Conservation (phyloP, 768 basidiomycete genomes). For the Arthromyces matolae region DNA sequence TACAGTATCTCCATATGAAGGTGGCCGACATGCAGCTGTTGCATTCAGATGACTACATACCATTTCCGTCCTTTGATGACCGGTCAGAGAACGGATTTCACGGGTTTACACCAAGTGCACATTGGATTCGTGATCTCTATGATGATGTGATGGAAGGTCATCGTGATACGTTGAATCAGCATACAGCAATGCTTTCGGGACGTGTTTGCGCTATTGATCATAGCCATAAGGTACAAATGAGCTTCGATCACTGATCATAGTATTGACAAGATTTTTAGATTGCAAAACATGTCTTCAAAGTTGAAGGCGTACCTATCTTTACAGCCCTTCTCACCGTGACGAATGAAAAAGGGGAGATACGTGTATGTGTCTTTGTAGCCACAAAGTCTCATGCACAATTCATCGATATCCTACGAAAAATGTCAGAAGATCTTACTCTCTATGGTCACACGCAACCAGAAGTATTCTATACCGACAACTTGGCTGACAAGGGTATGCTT, state of each 20-base stretch:
- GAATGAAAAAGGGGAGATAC: slow-evolving; percentile 25
- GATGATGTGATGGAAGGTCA: slow-evolving; percentile 20
- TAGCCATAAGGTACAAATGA: not conserved
- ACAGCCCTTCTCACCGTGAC: slow-evolving; percentile 21
- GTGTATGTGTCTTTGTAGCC: slow-evolving; percentile 19
- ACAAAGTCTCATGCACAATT: slow-evolving; percentile 31
- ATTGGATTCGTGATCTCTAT: slow-evolving; percentile 19
- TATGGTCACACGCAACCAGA: slow-evolving; percentile 23
- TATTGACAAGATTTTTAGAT: slow-evolving; percentile 20
- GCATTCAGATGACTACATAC: not conserved
- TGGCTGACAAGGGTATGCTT: slow-evolving; percentile 20
- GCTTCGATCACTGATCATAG: not conserved
- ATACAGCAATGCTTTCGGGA: slow-evolving; percentile 20
- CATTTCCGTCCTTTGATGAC: not conserved
- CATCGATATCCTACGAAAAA: slow-evolving; percentile 17
- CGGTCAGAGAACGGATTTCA: slow-evolving; percentile 13
- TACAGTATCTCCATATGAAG: slow-evolving; percentile 5
- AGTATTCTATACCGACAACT: slow-evolving; percentile 27
- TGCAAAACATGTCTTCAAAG: slow-evolving; percentile 21
- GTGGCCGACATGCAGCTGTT: not conserved
- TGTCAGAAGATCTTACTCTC: slow-evolving; percentile 20
- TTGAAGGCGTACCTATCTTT: slow-evolving; percentile 23
- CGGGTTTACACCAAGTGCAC: slow-evolving; percentile 17
- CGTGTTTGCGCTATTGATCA: no score
- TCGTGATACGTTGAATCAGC: slow-evolving; percentile 15